Percentiles rank a stretch among this genome's conserved stretches.
phyloP scores from a whole-genome alignment of 495 filamentous ascomycete genomes.

The Daldinia grandis region DNA sequence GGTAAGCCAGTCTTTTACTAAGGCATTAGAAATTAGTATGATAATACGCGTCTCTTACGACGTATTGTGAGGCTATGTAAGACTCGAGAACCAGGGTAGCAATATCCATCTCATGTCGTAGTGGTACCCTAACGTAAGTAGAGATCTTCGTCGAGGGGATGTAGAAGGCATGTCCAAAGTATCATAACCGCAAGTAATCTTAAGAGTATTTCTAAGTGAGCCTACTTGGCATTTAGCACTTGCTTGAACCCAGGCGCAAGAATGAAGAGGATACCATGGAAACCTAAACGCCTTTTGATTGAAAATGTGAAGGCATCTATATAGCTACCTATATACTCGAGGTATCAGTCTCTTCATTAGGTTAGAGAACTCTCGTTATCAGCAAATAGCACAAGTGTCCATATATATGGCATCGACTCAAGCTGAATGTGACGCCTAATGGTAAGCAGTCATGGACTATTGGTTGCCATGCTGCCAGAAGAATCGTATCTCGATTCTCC shows the following conservation, averaged over 20 bases:
- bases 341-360: neutral
- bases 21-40: neutral
- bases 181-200: no score
- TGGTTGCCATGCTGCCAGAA: neutral
- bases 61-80: neutral
- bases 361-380: neutral
- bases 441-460: neutral
- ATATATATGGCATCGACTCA: neutral
- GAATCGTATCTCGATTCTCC: neutral
- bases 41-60: neutral
- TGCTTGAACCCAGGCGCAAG: neutral
- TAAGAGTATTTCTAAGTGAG: no score
- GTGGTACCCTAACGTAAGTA: neutral
- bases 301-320: neutral
- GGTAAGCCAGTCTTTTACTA: no score
- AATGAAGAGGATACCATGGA: neutral
- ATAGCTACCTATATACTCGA: neutral
- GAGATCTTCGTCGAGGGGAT: no score
- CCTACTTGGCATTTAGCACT: neutral
- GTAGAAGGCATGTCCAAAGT: no score
- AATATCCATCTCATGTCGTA: neutral
- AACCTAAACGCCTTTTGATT: neutral
- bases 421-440: neutral
- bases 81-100: neutral
- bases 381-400: neutral